Conservation (phyloP, 768 basidiomycete genomes). For the Tephrocybe sp. region DNA sequence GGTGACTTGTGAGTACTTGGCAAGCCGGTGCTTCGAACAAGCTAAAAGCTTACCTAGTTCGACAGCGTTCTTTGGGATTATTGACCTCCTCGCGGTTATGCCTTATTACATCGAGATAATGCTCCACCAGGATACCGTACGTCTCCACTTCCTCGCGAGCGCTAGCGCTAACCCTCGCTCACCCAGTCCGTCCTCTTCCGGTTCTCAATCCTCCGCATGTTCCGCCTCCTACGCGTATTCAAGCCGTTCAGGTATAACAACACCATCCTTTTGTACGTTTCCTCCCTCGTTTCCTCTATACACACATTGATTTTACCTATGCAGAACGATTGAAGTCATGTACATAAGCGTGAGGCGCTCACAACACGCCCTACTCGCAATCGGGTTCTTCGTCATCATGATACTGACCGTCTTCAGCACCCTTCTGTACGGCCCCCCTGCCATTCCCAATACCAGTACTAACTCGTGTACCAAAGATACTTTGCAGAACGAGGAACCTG, state of each 20-base stretch:
- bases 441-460: background rate
- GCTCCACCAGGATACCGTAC: conserved; percentile 81
- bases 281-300: background rate
- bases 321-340: conserved; percentile 90
- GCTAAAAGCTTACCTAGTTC: conserved; percentile 14
- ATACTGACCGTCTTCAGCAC: conserved; percentile 88
- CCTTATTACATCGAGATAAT: conserved; percentile 90
- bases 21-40: conserved; percentile 20
- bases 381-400: conserved; percentile 88
- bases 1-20: conserved; percentile 57
- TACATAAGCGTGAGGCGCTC: conserved; percentile 84
- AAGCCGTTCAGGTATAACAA: conserved; percentile 85
- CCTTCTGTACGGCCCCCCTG: conserved; percentile 52
- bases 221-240: conserved; percentile 87
- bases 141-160: conserved; percentile 23
- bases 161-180: background rate
- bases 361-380: conserved; percentile 82
- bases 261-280: conserved; percentile 74
- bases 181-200: conserved; percentile 79
- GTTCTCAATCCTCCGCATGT: conserved; percentile 89
- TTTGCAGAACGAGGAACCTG: conserved; percentile 91
- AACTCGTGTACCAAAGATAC: conserved; percentile 46
- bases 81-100: conserved; percentile 82
- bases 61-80: conserved; percentile 76
- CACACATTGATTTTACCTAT: conserved; percentile 2